A percentile compares a stretch with the other conserved stretches of the same genome.
Evolutionary conservation across 495 filamentous ascomycete genomes (phyloP).

Genomic region (Hypoxylon lienhwacheense): DNA sequence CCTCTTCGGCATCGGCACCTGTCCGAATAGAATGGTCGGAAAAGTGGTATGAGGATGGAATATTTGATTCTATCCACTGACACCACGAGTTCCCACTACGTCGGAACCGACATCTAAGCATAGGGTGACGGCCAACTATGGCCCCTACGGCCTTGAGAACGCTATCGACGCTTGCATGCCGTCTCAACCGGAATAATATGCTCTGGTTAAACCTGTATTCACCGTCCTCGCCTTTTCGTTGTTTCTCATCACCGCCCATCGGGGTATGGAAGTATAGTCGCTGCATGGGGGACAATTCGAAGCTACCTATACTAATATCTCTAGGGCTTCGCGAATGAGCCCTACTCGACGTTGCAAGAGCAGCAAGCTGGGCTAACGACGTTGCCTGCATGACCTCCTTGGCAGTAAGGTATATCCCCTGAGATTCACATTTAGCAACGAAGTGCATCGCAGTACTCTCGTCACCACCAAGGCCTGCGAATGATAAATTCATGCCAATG

Average conservation of each 20-base stretch:
- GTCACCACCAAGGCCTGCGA: conserved; percentile 50
- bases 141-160: conserved; percentile 59
- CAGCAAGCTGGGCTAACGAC: conserved; percentile 42
- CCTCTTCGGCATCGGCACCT: conserved; percentile 44
- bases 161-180: conserved; percentile 48
- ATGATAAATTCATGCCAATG: conserved; percentile 50
- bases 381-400: conserved; percentile 28
- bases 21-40: conserved; percentile 41
- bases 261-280: conserved; percentile 64
- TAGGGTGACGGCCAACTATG: conserved; percentile 65
- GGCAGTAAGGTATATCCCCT: conserved; percentile 44
- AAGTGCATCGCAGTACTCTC: conserved; percentile 46
- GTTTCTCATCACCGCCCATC: conserved; percentile 43
- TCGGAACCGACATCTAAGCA: conserved; percentile 70
- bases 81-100: conserved; percentile 44
- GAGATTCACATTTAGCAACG: conserved; percentile 42
- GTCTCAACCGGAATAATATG: conserved; percentile 61
- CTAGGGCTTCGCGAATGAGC: conserved; percentile 8
- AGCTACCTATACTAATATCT: conserved; percentile 52
- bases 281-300: conserved; percentile 73
- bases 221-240: conserved; percentile 49
- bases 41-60: conserved; percentile 46
- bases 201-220: conserved; percentile 76
- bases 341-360: conserved; percentile 19
- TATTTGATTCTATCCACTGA: conserved; percentile 45